Conservation (phyloP, 116 monocot species). For the Zostera marina region DNA sequence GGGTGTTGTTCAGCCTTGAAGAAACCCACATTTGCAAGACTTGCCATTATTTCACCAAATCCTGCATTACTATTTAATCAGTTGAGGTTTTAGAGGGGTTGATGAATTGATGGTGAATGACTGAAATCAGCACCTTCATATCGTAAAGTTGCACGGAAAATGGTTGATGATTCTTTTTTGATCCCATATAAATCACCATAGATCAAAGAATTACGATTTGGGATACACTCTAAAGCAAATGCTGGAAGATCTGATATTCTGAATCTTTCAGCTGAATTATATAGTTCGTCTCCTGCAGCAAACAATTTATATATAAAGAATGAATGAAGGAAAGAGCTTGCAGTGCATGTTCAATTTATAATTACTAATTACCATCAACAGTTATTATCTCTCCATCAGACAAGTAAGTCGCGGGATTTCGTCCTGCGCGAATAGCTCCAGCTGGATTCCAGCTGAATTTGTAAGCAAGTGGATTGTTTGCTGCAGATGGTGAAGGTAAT, state of each 20-base stretch:
- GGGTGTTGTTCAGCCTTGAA: constrained; percentile 58
- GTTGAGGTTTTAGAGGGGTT: not conserved
- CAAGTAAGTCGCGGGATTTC: constrained; percentile 65
- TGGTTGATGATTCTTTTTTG: constrained; percentile 62
- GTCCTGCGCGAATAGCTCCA: constrained; percentile 78
- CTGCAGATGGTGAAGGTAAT: constrained; percentile 85
- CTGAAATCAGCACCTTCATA: constrained; percentile 55
- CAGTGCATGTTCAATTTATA: too few species aligned
- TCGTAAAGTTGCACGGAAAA: constrained; percentile 88
- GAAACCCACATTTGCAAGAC: constrained; percentile 67
- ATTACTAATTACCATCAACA: constrained; percentile 81
- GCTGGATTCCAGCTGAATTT: constrained; percentile 99
- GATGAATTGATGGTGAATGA: not conserved
- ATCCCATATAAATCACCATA: constrained; percentile 95
- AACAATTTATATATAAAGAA: not conserved
- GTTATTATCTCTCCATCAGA: constrained; percentile 39
- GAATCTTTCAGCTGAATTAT: constrained; percentile 60
- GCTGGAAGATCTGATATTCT: constrained; percentile 77
- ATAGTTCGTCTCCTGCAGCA: constrained; percentile 53
- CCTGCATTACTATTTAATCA: constrained; percentile 27
- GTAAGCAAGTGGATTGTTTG: constrained; percentile 94
- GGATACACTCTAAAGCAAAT: constrained; percentile 88
- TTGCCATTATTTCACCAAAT: constrained; percentile 89
- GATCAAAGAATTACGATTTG: constrained; percentile 81
- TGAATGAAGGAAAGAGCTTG: too few species aligned